These are phyloP conservation scores for Thelephora aurantiotincta DNA, from an alignment of 768 basidiomycete genomes.

Conservation along the genomic window DNA sequence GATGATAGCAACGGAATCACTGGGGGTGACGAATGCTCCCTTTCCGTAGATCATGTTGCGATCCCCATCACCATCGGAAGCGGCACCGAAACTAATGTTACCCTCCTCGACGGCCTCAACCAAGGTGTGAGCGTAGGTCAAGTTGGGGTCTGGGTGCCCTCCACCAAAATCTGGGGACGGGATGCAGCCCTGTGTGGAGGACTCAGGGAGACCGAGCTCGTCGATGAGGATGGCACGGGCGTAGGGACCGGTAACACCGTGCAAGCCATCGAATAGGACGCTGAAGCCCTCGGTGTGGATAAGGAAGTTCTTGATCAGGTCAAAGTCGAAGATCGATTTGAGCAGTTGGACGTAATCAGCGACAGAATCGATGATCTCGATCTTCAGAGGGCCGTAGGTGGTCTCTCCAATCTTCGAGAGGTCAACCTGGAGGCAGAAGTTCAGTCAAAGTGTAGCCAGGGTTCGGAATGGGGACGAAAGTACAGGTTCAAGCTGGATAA, in stretches of 20 bases:
- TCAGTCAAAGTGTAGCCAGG: conserved; percentile 1
- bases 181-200: conserved; percentile 79
- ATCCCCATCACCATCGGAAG: conserved; percentile 95
- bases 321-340: conserved; percentile 87
- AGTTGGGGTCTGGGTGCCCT: conserved; percentile 95
- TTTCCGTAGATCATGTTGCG: conserved; percentile 99
- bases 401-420: conserved; percentile 70
- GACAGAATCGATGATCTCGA: conserved; percentile 91
- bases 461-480: not conserved
- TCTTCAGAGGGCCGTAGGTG: conserved; percentile 68
- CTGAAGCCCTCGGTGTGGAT: conserved; percentile 55
- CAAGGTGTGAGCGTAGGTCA: conserved; percentile 91
- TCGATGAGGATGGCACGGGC: conserved; percentile 79
- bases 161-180: conserved; percentile 95
- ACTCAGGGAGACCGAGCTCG: conserved; percentile 64
- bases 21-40: conserved; percentile 95
- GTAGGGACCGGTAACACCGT: conserved; percentile 97
- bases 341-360: conserved; percentile 76
- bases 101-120: conserved; percentile 85
- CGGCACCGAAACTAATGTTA: conserved; percentile 86
- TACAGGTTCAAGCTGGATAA: conserved; percentile 54
- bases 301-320: conserved; percentile 76
- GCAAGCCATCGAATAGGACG: conserved; percentile 90
- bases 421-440: conserved; percentile 45
- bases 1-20: conserved; percentile 96